Evolutionary conservation across 345 rosid species (phyloP), one percentile per base, ranked within the genome.

Genomic region (Crucihimalaya himalaica): DNA sequence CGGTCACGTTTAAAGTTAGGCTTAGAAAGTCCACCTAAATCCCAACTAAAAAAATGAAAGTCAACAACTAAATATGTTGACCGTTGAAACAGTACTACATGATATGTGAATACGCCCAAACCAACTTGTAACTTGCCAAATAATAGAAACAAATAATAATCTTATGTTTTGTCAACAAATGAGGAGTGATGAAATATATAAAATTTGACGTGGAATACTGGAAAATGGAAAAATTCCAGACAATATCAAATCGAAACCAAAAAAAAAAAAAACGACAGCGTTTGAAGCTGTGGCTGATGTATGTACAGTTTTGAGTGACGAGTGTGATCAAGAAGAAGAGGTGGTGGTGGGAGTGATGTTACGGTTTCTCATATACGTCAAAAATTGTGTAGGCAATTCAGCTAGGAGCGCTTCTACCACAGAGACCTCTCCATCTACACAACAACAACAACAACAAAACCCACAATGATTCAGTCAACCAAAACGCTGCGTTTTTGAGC

Each of bases 371-470:
- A 94, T 84, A 76, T 86, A 88, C 51, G 87, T 67, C 79, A 89
- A 84, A 84, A 94, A 91, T 48, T 94, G 98, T 4, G 87, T 71
- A 0, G 98, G 98, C 76, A 94, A 69, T 82, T 94, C 97, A 31
- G 95, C 91, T 48, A 93, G 83, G 73, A 93, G 94, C 37, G 81
- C 84, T 79, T 88, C 96, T 69, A 89, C 91, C 65, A 91, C 88
- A 54, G 98, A 88, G 20, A 84, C 71, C 53, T 83, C 93, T 74
- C 93, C 91, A 77, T 81, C 98, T 93, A 87, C 62, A 47, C 62
- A 47, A 43, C 16, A 54, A 58, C 57, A 8, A 43, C 29, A 60
- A 53, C 32, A n/a, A n/a, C 40, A 53, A 21, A n/a, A n/a, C 40
- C 27, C 32, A 32, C 19, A 60, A 23, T 13, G 25, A 0, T 23